phyloP scores from a whole-genome alignment of 202 grass and related monocot genomes.

The Elaeis oleifera region DNA sequence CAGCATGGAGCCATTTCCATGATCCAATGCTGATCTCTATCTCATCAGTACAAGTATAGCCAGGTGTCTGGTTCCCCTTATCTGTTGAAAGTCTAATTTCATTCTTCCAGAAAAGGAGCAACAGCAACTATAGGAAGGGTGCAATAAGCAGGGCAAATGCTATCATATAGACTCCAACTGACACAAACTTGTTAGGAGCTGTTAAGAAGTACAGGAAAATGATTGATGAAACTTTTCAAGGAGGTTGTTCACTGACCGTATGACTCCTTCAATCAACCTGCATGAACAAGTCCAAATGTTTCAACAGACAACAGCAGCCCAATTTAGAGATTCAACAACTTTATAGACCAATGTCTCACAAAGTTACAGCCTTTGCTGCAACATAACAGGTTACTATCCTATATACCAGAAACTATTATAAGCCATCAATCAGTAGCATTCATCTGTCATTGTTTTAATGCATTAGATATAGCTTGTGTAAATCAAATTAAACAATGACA shows the following conservation, averaged over 20 bases:
- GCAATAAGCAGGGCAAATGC: constrained; percentile 66
- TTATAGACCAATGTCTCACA: too few relatives aligned
- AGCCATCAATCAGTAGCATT: too few relatives aligned
- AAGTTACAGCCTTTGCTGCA: too few relatives aligned
- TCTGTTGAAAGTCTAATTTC: constrained; percentile 16
- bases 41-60: constrained; percentile 8
- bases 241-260: constrained; percentile 83
- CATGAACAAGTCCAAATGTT: constrained; percentile 14
- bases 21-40: constrained; percentile 25
- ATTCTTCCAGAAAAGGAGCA: constrained; percentile 42
- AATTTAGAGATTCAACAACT: too few relatives aligned
- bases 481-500: neutral
- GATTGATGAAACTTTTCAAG: constrained; percentile 99
- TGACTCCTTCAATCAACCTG: constrained; percentile 89
- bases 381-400: too few relatives aligned
- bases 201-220: constrained; percentile 95
- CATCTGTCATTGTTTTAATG: neutral
- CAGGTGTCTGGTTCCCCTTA: neutral
- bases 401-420: too few relatives aligned
- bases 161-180: constrained; percentile 98
- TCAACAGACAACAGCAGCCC: too few relatives aligned
- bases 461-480: neutral
- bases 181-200: constrained; percentile 86
- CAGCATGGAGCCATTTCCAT: constrained; percentile 79
- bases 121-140: constrained; percentile 88